Conservation (phyloP, 2,329 filamentous ascomycete genomes). For the Xenoacremonium recifei region DNA sequence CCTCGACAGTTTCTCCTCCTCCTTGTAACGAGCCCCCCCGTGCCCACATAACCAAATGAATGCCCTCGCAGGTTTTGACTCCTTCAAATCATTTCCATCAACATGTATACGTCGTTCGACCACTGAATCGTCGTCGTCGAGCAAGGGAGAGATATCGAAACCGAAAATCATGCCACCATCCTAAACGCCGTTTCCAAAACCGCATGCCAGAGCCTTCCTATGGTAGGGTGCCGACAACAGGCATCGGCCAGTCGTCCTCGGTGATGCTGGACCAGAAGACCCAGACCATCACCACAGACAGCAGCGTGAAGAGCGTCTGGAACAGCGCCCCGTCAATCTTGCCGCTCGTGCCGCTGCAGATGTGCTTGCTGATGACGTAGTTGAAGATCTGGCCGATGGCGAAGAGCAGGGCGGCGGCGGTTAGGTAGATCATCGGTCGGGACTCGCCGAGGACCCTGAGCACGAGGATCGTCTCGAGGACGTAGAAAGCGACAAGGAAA, state of each 20-base stretch:
- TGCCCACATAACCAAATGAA: constrained; percentile 19
- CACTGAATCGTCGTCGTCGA: constrained; percentile 24
- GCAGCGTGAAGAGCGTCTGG: constrained; percentile 86
- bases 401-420: constrained; percentile 74
- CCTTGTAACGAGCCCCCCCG: no score
- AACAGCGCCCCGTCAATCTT: constrained; percentile 94
- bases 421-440: constrained; percentile 89
- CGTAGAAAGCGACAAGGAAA: constrained; percentile 84
- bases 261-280: constrained; percentile 99
- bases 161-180: constrained; percentile 22
- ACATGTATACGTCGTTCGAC: constrained; percentile 28
- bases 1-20: no score
- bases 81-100: constrained; percentile 25
- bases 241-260: constrained; percentile 91
- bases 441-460: constrained; percentile 82
- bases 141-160: constrained; percentile 28
- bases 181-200: constrained; percentile 24
- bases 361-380: constrained; percentile 87
- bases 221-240: constrained; percentile 43
- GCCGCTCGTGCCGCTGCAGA: constrained; percentile 78
- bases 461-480: constrained; percentile 81
- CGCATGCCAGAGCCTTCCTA: constrained; percentile 13
- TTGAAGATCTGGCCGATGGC: constrained; percentile 94
- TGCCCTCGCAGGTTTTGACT: constrained; percentile 16
- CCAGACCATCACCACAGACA: constrained; percentile 83